These are phyloP conservation scores for Capsella rubella DNA, from an alignment of 441 rosid species.

Conservation along the genomic window DNA sequence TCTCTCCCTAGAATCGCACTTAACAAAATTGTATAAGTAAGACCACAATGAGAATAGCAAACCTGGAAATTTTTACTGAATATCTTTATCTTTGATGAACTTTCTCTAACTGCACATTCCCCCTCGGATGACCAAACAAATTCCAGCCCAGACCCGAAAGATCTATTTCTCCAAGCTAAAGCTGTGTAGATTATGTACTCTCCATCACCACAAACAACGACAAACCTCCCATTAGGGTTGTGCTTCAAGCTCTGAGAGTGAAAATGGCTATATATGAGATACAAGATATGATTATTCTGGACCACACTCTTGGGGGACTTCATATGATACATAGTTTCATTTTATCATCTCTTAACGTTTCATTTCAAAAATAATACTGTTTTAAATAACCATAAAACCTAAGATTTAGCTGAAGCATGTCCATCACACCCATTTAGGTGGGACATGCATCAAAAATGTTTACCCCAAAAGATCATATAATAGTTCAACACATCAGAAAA, in stretches of 20 bases:
- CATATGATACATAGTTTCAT: neutral
- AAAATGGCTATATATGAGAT: conserved; percentile 11
- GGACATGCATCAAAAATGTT: conserved; percentile 26
- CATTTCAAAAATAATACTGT: conserved; percentile 9
- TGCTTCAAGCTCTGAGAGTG: conserved; percentile 85
- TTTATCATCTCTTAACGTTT: neutral
- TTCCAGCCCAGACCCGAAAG: conserved; percentile 96
- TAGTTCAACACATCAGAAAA: conserved; percentile 14
- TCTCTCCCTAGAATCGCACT: conserved; percentile 14
- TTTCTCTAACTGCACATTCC: conserved; percentile 96
- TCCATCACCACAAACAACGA: conserved; percentile 98
- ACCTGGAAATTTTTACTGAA: conserved; percentile 97
- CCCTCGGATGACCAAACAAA: conserved; percentile 97
- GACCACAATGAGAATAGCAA: conserved; percentile 30
- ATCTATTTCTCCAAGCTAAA: conserved; percentile 98
- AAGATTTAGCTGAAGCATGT: conserved; percentile 29
- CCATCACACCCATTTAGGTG: conserved; percentile 10
- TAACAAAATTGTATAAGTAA: conserved; percentile 11
- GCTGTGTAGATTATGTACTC: conserved; percentile 98
- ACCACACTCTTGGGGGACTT: conserved; percentile 26
- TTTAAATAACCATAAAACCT: conserved; percentile 15
- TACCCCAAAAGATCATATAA: conserved; percentile 4
- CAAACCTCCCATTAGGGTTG: conserved; percentile 97
- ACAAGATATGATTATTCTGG: conserved; percentile 20
- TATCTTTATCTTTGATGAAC: conserved; percentile 89